Conservation (phyloP, 2,329 filamentous ascomycete genomes). For the Colletotrichum sp. region DNA sequence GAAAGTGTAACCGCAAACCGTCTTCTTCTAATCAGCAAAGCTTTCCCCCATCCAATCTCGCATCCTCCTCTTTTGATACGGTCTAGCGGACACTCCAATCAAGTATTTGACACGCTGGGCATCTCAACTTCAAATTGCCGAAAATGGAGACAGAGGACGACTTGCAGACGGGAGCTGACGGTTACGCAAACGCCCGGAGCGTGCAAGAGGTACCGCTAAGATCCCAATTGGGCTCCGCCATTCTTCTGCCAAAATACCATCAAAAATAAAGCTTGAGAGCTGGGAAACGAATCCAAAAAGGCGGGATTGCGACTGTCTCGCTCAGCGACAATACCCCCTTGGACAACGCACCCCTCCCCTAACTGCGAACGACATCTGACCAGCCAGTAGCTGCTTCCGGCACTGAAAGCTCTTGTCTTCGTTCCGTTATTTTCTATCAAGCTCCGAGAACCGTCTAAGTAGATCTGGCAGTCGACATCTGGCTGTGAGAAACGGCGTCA, state of each 20-base stretch:
- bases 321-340: constrained; percentile 3
- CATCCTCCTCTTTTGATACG: background rate
- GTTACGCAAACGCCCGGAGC: constrained; percentile 8
- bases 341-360: background rate
- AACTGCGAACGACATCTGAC: background rate
- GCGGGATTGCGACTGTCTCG: constrained; percentile 16
- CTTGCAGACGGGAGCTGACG: background rate
- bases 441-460: background rate
- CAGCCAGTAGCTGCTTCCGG: background rate
- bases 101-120: background rate
- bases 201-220: background rate
- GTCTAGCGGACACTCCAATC: background rate
- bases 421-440: background rate
- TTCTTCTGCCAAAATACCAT: constrained; percentile 6
- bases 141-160: background rate
- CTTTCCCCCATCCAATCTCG: background rate
- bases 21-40: background rate
- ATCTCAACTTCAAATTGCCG: constrained; percentile 4
- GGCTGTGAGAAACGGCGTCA: background rate
- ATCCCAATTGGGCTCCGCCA: constrained; percentile 14
- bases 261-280: constrained; percentile 11
- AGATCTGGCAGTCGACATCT: background rate
- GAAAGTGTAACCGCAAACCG: background rate
- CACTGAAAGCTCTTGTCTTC: background rate
- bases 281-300: constrained; percentile 12